These are phyloP conservation scores for Trichoderma atrobrunneum DNA, from an alignment of 2,329 filamentous ascomycete genomes.

Conservation along the genomic window DNA sequence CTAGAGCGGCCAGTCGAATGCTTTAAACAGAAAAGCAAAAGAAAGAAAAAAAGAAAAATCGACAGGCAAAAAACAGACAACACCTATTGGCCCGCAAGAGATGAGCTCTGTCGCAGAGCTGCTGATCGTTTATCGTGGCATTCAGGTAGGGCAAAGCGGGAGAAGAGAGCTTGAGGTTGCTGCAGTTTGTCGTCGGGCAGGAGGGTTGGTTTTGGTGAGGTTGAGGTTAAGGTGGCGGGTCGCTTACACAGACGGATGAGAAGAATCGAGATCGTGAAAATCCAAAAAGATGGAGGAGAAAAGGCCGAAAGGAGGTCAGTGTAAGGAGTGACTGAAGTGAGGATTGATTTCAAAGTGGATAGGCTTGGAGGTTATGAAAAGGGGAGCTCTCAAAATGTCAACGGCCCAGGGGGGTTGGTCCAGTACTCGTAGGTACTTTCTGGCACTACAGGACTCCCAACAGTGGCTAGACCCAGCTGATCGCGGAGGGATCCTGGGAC, in stretches of 20 bases:
- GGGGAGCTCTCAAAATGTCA: conserved; percentile 29
- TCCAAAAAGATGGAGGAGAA: conserved; percentile 19
- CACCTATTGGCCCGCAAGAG: conserved; percentile 28
- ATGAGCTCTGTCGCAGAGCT: conserved; percentile 39
- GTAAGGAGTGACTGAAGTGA: conserved; percentile 41
- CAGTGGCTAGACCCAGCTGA: conserved; percentile 35
- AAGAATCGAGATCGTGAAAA: conserved; percentile 13
- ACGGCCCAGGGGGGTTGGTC: conserved; percentile 18
- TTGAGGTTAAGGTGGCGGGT: background rate
- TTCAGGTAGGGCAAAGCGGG: conserved; percentile 29
- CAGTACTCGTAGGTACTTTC: background rate
- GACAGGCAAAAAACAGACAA: conserved; percentile 22
- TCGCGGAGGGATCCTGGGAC: conserved; percentile 27
- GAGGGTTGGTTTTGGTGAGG: background rate
- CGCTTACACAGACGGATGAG: conserved; percentile 17
- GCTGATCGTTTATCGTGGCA: conserved; percentile 34
- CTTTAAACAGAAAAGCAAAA: background rate
- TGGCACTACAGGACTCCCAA: background rate
- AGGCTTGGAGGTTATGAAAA: conserved; percentile 39
- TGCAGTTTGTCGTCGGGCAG: background rate
- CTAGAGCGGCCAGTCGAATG: background rate
- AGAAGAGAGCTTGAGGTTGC: background rate
- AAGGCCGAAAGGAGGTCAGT: conserved; percentile 20
- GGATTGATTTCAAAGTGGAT: conserved; percentile 38
- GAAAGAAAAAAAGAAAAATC: conserved; percentile 1